Conservation (phyloP, 257 asterid genomes). For the Solanum pennellii region DNA sequence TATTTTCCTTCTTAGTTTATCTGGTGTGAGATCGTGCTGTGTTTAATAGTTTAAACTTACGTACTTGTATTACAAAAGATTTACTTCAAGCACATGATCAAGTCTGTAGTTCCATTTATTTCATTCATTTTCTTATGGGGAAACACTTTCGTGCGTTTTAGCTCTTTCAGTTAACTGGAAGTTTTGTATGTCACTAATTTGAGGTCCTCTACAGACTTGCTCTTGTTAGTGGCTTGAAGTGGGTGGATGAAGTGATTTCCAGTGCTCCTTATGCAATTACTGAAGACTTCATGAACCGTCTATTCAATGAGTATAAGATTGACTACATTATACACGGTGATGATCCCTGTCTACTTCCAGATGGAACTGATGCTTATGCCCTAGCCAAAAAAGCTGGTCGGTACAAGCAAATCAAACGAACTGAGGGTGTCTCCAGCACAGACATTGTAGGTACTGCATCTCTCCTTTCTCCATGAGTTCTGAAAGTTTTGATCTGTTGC, state of each 20-base stretch:
- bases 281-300: constrained; percentile 75
- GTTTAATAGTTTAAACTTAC: background rate
- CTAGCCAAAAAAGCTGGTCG: constrained; percentile 89
- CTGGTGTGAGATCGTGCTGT: background rate
- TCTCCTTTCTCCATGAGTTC: constrained; percentile 13
- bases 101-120: background rate
- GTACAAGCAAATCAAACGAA: constrained; percentile 92
- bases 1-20: background rate
- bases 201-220: constrained; percentile 46
- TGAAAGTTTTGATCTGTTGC: background rate
- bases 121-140: background rate
- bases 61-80: background rate
- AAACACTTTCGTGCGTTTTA: background rate
- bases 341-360: constrained; percentile 93
- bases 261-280: constrained; percentile 86
- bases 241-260: constrained; percentile 97
- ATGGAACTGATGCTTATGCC: constrained; percentile 97
- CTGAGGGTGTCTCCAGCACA: constrained; percentile 98
- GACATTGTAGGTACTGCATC: constrained; percentile 86
- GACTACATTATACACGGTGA: constrained; percentile 93
- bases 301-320: constrained; percentile 76
- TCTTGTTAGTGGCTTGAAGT: constrained; percentile 88
- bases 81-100: background rate
- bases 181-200: constrained; percentile 10
- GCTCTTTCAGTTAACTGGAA: background rate